Base-by-base conservation (phyloP, 345 rosid species). In the Arabidopsis suecica region DNA sequence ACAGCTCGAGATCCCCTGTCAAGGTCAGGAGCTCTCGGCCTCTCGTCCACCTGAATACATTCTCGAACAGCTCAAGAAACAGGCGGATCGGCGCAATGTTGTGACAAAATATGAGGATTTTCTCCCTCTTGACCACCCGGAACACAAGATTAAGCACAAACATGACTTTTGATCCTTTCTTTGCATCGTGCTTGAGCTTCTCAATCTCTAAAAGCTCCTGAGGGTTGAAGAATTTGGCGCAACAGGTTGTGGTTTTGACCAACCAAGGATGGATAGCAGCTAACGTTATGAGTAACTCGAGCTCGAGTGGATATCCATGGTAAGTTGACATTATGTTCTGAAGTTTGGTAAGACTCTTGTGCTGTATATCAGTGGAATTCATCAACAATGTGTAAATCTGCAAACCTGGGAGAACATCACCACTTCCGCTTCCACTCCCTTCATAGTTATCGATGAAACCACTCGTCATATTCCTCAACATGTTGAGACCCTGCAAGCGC, bases 251-350 rank as follows among this genome's bases (percentile, higher is more conserved):
- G 37, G 89, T 87, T 79, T 78, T 87, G 50, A 93, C 78, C 80
- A 93, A 59, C 83, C 88, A 88, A 38, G 98, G 98, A 75, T 93
- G 98, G 72, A 93, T 91, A 1, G 98, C 84, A 49, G 94, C 97
- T 23, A 93, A 89, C 3, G 97, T 93, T 51, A 91, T 88, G 74
- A 91, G 69, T 75, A 91, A 93, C 77, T 93, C 97, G 51, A 93
- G 61, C 77, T 93, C 96, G 20, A 93, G 83, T 2, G 97, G 97
- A 68, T 88, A 93, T 28, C 96, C 97, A 48, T 73, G 64, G 73
- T 84, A 84, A 1, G 77, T 79, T 7, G 78, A 60, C 96, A 93
- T 91, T 48, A 87, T 82, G 1, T 77, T 60, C 65, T 88, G 89
- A 57, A 91, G 96, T 78, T 89, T 89, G 59, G 67, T 66, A 76